phyloP scores from a whole-genome alignment of 2,329 filamentous ascomycete genomes.

The Fusarium sacchari region DNA sequence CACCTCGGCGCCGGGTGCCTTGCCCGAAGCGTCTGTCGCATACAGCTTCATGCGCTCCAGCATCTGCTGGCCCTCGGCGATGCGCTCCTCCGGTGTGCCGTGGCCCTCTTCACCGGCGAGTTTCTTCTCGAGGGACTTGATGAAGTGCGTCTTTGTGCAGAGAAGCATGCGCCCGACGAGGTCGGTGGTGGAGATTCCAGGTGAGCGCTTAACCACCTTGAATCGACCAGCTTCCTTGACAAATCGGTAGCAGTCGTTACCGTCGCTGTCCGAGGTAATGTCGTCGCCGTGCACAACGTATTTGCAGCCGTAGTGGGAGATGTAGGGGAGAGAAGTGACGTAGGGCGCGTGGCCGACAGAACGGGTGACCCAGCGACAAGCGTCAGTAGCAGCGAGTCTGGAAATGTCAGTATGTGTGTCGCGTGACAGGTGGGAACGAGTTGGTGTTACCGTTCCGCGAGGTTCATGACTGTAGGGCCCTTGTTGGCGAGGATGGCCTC shows the following conservation, averaged over 20 bases:
- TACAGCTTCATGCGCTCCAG: conserved; percentile 82
- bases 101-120: conserved; percentile 78
- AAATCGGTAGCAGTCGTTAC: conserved; percentile 97
- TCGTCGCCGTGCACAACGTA: conserved; percentile 98
- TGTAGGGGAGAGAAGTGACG: conserved; percentile 93
- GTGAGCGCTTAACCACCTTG: conserved; percentile 95
- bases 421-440: neutral
- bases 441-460: conserved; percentile 77
- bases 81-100: conserved; percentile 74
- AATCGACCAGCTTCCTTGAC: conserved; percentile 95
- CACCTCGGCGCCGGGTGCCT: conserved; percentile 81
- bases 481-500: conserved; percentile 97
- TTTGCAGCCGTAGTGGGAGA: conserved; percentile 92
- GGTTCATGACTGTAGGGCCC: conserved; percentile 95
- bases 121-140: conserved; percentile 77
- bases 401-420: conserved; percentile 8
- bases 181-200: conserved; percentile 96
- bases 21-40: conserved; percentile 85
- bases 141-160: conserved; percentile 94
- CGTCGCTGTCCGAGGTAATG: conserved; percentile 92
- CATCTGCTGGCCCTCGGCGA: conserved; percentile 75
- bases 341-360: conserved; percentile 90
- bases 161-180: conserved; percentile 98
- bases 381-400: conserved; percentile 88
- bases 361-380: conserved; percentile 92